Evolutionary conservation across 75 land plant species (phyloP).

Genomic region (Ceratopteris richardii): DNA sequence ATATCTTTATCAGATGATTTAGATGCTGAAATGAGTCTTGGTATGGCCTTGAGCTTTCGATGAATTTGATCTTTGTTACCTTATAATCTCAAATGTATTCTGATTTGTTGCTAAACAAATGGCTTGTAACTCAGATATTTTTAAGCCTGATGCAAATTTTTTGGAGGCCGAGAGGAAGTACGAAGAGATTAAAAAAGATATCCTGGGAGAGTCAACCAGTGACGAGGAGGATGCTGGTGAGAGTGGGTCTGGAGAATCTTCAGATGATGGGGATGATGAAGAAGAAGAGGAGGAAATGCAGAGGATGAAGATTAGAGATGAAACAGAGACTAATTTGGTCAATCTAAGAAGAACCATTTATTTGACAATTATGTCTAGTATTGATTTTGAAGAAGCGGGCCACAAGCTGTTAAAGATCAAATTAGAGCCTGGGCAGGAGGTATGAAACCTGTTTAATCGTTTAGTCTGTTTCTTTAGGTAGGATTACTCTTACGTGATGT

Average conservation of each 20-base stretch:
- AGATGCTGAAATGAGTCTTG: slow-evolving; percentile 65
- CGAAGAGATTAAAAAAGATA: slow-evolving; percentile 58
- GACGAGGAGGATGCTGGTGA: slow-evolving; percentile 46
- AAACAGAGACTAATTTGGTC: slow-evolving; percentile 85
- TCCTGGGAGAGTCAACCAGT: slow-evolving; percentile 66
- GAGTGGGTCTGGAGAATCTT: slow-evolving; percentile 43
- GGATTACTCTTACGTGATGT: no score
- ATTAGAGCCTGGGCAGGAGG: slow-evolving; percentile 94
- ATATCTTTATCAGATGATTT: slow-evolving; percentile 61
- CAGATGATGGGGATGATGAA: slow-evolving; percentile 47
- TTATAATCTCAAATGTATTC: not conserved
- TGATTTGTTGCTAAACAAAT: no score
- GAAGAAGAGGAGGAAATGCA: slow-evolving; percentile 67
- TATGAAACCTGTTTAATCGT: slow-evolving; percentile 2
- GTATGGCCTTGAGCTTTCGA: no score
- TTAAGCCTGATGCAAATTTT: slow-evolving; percentile 65
- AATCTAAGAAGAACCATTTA: slow-evolving; percentile 90
- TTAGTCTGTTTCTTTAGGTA: no score
- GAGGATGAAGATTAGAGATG: slow-evolving; percentile 66
- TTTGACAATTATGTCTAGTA: slow-evolving; percentile 95
- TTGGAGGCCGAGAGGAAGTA: slow-evolving; percentile 69
- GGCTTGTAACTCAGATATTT: slow-evolving; percentile 54
- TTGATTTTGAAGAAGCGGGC: slow-evolving; percentile 95
- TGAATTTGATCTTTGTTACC: not conserved
- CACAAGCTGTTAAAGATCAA: slow-evolving; percentile 89